Evolutionary conservation across 2,329 filamentous ascomycete genomes (phyloP), one percentile per base, ranked within the genome.

Genomic region (Penicillium hordei): DNA sequence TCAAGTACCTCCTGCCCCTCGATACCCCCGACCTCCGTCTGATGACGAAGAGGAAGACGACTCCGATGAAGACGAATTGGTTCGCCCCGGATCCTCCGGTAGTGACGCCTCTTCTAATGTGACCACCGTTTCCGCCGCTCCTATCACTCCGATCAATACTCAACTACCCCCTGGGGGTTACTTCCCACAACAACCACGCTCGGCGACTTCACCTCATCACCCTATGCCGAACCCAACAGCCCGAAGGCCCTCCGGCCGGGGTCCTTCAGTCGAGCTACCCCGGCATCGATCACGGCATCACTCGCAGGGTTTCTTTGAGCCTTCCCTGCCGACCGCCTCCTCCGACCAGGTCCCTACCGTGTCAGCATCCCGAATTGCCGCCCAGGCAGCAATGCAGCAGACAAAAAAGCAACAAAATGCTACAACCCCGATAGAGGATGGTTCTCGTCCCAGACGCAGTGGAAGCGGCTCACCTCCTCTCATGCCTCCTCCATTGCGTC

Each of bases 301-400:
- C 68, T 87, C 84, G 3, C 86, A 88, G 71, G 86, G 86, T 55
- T 88, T 87, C 74, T 88, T 88, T 67, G 86, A 89, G 70, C 86
- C 86, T 17, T 83, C 82, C 33, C 74, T 88, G 55, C 83, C 85
- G 40, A 81, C 80, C n/a, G 77, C 80, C 6, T 79, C 79, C 40
- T 72, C 77, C 58, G 72, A 80, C 65, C 76, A 74, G 61, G 76
- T 78, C 60, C 68, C 71, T 13, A 76, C 76, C 34, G 78, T 87
- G 49, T 82, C 79, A 43, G 81, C 86, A 5, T 87, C 85, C 50
- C 81, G 85, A 66, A 87, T 88, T 61, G 86, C 86, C 17, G 86
- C 86, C 29, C 86, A 88, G 71, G 81, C 86, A 51, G 86, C 86
- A 23, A 88, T 88, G 81, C 82, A 86, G 65, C 79, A 81, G 59